Conservation (phyloP, 768 basidiomycete genomes). For the Lentinula raphanica region DNA sequence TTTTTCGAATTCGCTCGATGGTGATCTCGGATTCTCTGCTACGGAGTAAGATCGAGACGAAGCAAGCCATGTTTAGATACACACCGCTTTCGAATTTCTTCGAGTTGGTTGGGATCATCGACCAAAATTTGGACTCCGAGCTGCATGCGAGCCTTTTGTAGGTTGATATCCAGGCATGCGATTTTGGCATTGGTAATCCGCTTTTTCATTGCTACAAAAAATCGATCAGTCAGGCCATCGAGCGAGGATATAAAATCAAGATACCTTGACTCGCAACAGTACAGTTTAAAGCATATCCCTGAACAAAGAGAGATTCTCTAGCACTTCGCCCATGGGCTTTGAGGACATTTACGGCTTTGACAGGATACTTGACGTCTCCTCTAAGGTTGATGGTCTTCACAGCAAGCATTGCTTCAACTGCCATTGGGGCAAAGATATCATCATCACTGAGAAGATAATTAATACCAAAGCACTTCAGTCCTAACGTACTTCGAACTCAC, state of each 20-base stretch:
- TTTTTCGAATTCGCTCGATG: slow-evolving; percentile 91
- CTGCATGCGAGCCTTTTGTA: slow-evolving; percentile 96
- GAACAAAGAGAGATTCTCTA: slow-evolving; percentile 89
- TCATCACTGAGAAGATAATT: slow-evolving; percentile 64
- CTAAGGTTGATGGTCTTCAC: slow-evolving; percentile 91
- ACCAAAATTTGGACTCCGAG: slow-evolving; percentile 96
- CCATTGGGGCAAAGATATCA: slow-evolving; percentile 96
- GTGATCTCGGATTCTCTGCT: slow-evolving; percentile 91
- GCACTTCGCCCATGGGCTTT: slow-evolving; percentile 98
- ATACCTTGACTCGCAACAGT: slow-evolving; percentile 97
- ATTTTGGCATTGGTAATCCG: slow-evolving; percentile 92
- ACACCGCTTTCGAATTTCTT: slow-evolving; percentile 91
- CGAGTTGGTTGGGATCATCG: slow-evolving; percentile 92
- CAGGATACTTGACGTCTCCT: slow-evolving; percentile 97
- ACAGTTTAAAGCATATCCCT: slow-evolving; percentile 97
- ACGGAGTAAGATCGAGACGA: background rate
- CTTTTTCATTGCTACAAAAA: slow-evolving; percentile 86
- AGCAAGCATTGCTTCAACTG: slow-evolving; percentile 97
- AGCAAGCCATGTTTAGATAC: slow-evolving; percentile 13
- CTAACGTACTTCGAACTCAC: slow-evolving; percentile 45
- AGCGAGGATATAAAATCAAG: slow-evolving; percentile 14
- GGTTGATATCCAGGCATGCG: slow-evolving; percentile 96
- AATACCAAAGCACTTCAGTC: background rate
- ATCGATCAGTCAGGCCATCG: background rate
- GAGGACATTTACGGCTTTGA: slow-evolving; percentile 97